Evolutionary conservation across 2,329 filamentous ascomycete species (phyloP).

Genomic region (Lanzia echinophila): DNA sequence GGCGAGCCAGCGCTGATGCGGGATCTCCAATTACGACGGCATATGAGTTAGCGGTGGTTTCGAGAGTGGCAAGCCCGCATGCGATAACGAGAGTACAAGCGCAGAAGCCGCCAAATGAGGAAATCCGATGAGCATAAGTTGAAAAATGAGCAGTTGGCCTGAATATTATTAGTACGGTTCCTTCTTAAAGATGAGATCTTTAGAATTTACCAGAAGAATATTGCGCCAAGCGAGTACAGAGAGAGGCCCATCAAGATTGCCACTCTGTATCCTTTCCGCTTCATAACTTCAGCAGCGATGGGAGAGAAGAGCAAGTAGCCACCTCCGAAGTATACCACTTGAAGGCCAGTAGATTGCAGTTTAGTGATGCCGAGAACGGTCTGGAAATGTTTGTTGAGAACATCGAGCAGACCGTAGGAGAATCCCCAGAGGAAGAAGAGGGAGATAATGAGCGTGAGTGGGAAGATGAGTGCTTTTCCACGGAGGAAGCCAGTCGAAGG

Average conservation of each 20-base stretch:
- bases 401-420: slow-evolving; percentile 78
- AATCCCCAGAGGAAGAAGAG: slow-evolving; percentile 86
- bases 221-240: slow-evolving; percentile 67
- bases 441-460: slow-evolving; percentile 57
- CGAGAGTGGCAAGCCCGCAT: slow-evolving; percentile 67
- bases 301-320: slow-evolving; percentile 62
- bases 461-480: slow-evolving; percentile 39
- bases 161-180: slow-evolving; percentile 44
- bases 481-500: slow-evolving; percentile 35
- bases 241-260: slow-evolving; percentile 71
- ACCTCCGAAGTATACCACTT: slow-evolving; percentile 64
- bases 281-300: slow-evolving; percentile 63
- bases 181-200: too few relatives aligned
- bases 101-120: slow-evolving; percentile 70
- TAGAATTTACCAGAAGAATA: slow-evolving; percentile 3
- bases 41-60: slow-evolving; percentile 74
- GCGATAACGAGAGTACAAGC: slow-evolving; percentile 67
- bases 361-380: slow-evolving; percentile 51
- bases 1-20: slow-evolving; percentile 64
- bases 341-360: slow-evolving; percentile 60
- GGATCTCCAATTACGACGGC: slow-evolving; percentile 64
- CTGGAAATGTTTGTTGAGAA: slow-evolving; percentile 67
- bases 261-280: slow-evolving; percentile 68
- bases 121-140: slow-evolving; percentile 42
- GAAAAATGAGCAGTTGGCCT: slow-evolving; percentile 72